Conservation (phyloP, 2,329 filamentous ascomycete genomes). For the Fusarium agapanthi region DNA sequence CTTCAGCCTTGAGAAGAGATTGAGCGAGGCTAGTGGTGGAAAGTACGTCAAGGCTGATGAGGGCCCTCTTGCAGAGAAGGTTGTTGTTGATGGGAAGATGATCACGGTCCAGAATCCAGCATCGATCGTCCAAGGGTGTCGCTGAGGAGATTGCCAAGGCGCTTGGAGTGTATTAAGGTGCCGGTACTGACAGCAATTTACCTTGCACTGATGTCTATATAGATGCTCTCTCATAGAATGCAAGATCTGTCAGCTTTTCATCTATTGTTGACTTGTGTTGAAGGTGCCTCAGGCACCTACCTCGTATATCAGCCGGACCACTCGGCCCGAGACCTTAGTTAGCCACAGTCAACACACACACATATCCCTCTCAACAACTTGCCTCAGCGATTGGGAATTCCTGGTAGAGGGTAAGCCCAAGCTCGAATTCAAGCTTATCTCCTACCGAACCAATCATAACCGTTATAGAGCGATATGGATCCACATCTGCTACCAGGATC, state of each 20-base stretch:
- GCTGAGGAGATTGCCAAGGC: background rate
- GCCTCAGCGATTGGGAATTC: rapidly evolving
- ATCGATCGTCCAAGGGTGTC: background rate
- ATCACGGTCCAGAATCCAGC: background rate
- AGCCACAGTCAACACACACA: no score
- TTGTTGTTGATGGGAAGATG: background rate
- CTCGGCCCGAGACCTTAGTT: no score
- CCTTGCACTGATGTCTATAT: rapidly evolving
- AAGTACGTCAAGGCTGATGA: background rate
- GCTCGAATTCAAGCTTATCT: background rate
- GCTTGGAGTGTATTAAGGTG: background rate
- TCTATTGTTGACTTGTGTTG: rapidly evolving
- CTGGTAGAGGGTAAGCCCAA: background rate
- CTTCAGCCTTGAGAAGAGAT: background rate
- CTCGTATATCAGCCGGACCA: no score
- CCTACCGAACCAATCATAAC: background rate
- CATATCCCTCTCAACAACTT: no score
- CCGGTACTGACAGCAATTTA: rapidly evolving
- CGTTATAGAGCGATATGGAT: rapidly evolving
- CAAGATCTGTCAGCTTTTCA: rapidly evolving
- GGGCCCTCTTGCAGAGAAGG: background rate
- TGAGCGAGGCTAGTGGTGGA: background rate
- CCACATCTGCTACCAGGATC: background rate
- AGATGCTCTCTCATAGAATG: rapidly evolving
- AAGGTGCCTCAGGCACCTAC: no score